Percentiles rank a stretch among this genome's conserved stretches.
Conservation (phyloP, 73 alveolate species). For the Tetrahymena elliotti region DNA sequence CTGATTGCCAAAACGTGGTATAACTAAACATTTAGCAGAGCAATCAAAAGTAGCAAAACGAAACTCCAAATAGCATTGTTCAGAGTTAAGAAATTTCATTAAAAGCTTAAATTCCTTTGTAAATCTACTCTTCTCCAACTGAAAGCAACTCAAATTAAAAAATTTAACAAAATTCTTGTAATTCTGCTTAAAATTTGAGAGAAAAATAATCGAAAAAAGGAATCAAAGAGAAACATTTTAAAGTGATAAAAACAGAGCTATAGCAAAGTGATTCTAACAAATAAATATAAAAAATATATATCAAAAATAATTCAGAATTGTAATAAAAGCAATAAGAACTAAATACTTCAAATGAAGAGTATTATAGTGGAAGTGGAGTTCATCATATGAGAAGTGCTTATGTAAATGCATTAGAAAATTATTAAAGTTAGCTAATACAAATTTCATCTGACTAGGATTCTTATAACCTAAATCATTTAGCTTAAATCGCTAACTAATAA, state of each 20-base stretch:
- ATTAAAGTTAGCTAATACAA: not conserved
- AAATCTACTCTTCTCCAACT: not conserved
- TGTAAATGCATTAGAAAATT: not conserved
- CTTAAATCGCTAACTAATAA: not conserved
- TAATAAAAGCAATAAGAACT: not conserved
- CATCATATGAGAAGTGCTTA: not conserved
- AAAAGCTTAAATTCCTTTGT: not conserved
- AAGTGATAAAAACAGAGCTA: not conserved
- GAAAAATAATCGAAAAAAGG: not conserved
- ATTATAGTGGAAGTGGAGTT: not conserved
- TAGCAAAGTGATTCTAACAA: not conserved
- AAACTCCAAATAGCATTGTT: too few species aligned
- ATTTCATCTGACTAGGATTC: not conserved
- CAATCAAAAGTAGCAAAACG: not conserved
- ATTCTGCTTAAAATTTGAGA: not conserved
- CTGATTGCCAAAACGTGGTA: not conserved
- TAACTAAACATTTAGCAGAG: not conserved
- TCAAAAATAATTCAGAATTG: not conserved
- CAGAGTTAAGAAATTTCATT: not conserved
- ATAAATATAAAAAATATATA: not conserved
- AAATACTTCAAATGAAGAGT: not conserved
- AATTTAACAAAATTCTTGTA: not conserved
- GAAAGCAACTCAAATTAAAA: not conserved
- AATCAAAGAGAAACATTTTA: not conserved
- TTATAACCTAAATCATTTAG: not conserved